Conservation (phyloP, 2,329 filamentous ascomycete genomes). For the Purpureocillium takamizusanense region DNA sequence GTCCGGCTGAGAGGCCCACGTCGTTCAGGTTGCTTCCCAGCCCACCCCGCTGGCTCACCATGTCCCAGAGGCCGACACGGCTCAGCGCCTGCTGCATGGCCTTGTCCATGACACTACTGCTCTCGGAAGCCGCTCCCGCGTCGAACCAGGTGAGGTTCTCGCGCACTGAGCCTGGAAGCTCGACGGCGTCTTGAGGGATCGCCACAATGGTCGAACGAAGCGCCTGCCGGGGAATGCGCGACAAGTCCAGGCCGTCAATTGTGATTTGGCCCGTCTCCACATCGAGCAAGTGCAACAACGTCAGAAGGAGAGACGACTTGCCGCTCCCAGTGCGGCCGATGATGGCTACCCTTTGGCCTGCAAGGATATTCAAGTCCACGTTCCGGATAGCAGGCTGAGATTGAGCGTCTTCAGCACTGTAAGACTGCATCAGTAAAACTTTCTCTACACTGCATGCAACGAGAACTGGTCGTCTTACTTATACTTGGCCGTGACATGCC, state of each 20-base stretch:
- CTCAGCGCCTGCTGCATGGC: slow-evolving; percentile 14
- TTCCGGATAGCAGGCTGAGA: slow-evolving; percentile 6
- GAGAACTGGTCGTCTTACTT: slow-evolving; percentile 4
- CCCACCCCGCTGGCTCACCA: slow-evolving; percentile 16
- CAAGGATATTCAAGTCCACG: slow-evolving; percentile 7
- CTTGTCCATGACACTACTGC: slow-evolving; percentile 1
- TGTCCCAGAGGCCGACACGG: slow-evolving; percentile 17
- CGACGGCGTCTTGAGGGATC: slow-evolving; percentile 41
- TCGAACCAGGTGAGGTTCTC: slow-evolving; percentile 29
- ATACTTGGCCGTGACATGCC: slow-evolving; percentile 17
- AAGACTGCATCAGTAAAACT: neutral
- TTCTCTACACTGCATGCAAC: too few relatives aligned
- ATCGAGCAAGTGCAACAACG: slow-evolving; percentile 29
- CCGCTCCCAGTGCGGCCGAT: slow-evolving; percentile 25
- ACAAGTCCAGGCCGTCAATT: slow-evolving; percentile 30
- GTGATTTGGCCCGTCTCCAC: slow-evolving; percentile 12
- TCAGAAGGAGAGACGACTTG: slow-evolving; percentile 31
- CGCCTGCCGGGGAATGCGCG: slow-evolving; percentile 24
- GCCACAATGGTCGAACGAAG: slow-evolving; percentile 38
- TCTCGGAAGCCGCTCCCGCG: slow-evolving; percentile 16
- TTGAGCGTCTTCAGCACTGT: neutral
- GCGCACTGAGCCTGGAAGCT: slow-evolving; percentile 27
- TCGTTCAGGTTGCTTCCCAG: slow-evolving; percentile 25
- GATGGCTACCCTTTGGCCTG: slow-evolving; percentile 18
- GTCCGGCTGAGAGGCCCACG: slow-evolving; percentile 42